Evolutionary conservation across 1,139 yeast species (phyloP), one percentile per base, ranked within the genome.

Genomic region (Yamadazyma aaseri): DNA sequence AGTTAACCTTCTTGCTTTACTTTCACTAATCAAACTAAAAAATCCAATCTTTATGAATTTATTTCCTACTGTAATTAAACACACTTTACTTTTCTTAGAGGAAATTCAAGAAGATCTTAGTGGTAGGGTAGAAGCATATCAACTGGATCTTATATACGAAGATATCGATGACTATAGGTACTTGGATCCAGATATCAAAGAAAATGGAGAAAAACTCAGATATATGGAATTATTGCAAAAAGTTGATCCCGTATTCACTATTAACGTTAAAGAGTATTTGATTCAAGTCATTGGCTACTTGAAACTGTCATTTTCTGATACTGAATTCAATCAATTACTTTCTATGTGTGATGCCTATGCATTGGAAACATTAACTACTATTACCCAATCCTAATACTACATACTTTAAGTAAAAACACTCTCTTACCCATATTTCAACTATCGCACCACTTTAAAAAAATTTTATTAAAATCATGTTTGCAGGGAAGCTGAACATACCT

Each of bases 61-160:
- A 7, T 48, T 50, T 51, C 39, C 60, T 42, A 57, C 68, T 3
- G 60, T 81, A 13, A 55, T 81, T 5, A 69, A 79, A 16, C 59
- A 77, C 21, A 65, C 83, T 59, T 70, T 83, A 8, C 73, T 73
- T 36, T 68, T 84, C 41, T 55, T 85, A 34, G 96, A 87, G 48
- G 96, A 87, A 51, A 69, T 83, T 9, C 79, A 81, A 37, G 95
- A 86, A 46, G 57, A 66, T 6, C 58, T 50, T 10, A 62, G 64
- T 11, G 90, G 90, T 0, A 76, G 72, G 33, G 78, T 86, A 46
- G 77, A 71, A 32, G 74, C 69, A n/a, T 84, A 83, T 49, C 79
- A 76, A 42, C 70, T 71, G 31, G 76, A 77, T 41, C 76, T 76
- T 38, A 56, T 69, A 0, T 78, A 76, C 40, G 81, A 76, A 32